phyloP scores from a whole-genome alignment of 2,329 filamentous ascomycete genomes.

The Ophiostoma sp. region DNA sequence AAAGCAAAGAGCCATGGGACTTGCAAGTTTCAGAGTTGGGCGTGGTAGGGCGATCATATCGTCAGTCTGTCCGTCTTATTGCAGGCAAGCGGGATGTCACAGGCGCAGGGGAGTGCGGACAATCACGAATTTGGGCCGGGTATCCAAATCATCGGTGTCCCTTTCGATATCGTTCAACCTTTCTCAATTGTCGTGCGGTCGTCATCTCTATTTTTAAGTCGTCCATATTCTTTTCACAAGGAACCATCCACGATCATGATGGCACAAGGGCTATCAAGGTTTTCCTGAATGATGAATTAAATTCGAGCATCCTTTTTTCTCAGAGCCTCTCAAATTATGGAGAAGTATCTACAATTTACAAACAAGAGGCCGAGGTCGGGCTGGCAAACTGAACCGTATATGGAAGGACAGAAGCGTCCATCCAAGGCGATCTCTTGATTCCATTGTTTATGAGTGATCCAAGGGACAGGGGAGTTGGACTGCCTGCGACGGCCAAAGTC shows the following conservation, averaged over 20 bases:
- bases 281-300: too few species aligned
- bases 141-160: not conserved
- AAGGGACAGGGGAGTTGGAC: not conserved
- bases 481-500: not conserved
- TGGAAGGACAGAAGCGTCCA: not conserved
- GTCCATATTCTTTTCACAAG: too few species aligned
- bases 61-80: not conserved
- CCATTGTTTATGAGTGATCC: not conserved
- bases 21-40: not conserved
- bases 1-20: not conserved
- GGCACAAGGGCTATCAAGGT: too few species aligned
- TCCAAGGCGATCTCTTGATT: not conserved
- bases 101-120: not conserved
- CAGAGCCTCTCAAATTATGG: not conserved
- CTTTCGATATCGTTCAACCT: not conserved
- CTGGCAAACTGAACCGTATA: not conserved
- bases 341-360: not conserved
- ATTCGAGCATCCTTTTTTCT: too few species aligned
- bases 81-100: not conserved
- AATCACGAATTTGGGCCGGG: not conserved
- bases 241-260: too few species aligned
- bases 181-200: too few species aligned
- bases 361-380: not conserved
- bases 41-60: conserved; percentile 6
- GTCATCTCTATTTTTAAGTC: too few species aligned